phyloP scores from a whole-genome alignment of 495 filamentous ascomycete genomes.

The Aspergillus wentii region DNA sequence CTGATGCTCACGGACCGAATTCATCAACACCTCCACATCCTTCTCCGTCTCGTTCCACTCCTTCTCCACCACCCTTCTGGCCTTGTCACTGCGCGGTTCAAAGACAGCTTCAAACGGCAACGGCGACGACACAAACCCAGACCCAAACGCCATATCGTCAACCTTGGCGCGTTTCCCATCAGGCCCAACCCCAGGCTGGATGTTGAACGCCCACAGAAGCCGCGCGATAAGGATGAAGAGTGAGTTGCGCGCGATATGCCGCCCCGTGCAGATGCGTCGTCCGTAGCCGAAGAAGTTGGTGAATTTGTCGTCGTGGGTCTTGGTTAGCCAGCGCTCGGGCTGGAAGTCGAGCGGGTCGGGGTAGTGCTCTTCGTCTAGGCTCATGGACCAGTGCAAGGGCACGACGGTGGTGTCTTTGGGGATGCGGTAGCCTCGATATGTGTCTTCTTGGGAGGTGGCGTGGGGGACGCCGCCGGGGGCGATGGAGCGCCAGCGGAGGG shows the following conservation, averaged over 20 bases:
- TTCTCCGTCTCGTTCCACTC: background rate
- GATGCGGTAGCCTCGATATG: conserved; percentile 53
- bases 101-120: conserved; percentile 4
- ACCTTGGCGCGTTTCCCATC: conserved; percentile 4
- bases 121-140: background rate
- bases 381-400: conserved; percentile 34
- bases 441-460: conserved; percentile 45
- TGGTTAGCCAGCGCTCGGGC: conserved; percentile 42
- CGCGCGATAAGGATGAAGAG: conserved; percentile 54
- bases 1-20: too few species aligned
- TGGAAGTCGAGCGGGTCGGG: conserved; percentile 28
- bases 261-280: conserved; percentile 53
- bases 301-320: conserved; percentile 28
- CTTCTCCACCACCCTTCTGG: background rate
- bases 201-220: conserved; percentile 53
- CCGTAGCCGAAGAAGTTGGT: conserved; percentile 59
- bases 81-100: background rate
- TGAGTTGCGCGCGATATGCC: conserved; percentile 50
- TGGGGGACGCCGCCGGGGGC: conserved; percentile 53
- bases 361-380: conserved; percentile 29
- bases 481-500: conserved; percentile 55
- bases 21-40: background rate
- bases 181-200: conserved; percentile 14
- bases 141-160: background rate
- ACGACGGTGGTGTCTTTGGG: conserved; percentile 47